phyloP scores from a whole-genome alignment of 169 alveolate genomes.

The Plasmodium blacklocki region DNA sequence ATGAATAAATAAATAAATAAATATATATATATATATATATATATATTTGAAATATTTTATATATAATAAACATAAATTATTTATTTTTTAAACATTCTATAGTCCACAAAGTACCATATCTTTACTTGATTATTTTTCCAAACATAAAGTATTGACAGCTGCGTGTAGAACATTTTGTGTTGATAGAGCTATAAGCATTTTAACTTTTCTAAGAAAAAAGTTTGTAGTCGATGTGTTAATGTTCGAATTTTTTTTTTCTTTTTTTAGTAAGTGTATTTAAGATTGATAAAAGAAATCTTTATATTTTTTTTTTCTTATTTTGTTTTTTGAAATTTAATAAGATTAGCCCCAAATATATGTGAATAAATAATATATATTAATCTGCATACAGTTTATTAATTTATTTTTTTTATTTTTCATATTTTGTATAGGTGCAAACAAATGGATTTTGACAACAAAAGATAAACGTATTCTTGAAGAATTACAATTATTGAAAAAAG shows the following conservation, averaged over 20 bases:
- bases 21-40: too few relatives aligned
- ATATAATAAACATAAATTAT: too few relatives aligned
- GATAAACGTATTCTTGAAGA: conserved; percentile 11
- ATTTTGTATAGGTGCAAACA: conserved; percentile 46
- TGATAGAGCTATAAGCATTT: conserved; percentile 17
- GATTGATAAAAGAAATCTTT: too few relatives aligned
- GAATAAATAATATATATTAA: too few relatives aligned
- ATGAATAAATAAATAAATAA: too few relatives aligned
- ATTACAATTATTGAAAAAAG: conserved; percentile 13
- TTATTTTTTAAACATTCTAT: not conserved
- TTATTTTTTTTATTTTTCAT: conserved; percentile 8
- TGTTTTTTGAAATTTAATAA: too few relatives aligned
- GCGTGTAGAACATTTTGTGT: conserved; percentile 62
- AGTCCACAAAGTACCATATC: conserved; percentile 29
- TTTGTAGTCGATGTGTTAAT: conserved; percentile 41
- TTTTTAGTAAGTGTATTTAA: conserved; percentile 37
- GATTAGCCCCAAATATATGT: too few relatives aligned
- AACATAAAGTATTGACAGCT: conserved; percentile 31
- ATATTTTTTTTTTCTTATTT: too few relatives aligned
- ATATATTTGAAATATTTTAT: too few relatives aligned
- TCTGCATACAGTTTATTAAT: too few relatives aligned
- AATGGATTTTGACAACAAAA: conserved; percentile 59
- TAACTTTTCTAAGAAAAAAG: conserved; percentile 29
- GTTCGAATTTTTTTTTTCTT: conserved; percentile 59
- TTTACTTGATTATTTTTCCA: conserved; percentile 39